Base-by-base conservation (phyloP, 208 protist species). In the Perkinsela sp. region DNA sequence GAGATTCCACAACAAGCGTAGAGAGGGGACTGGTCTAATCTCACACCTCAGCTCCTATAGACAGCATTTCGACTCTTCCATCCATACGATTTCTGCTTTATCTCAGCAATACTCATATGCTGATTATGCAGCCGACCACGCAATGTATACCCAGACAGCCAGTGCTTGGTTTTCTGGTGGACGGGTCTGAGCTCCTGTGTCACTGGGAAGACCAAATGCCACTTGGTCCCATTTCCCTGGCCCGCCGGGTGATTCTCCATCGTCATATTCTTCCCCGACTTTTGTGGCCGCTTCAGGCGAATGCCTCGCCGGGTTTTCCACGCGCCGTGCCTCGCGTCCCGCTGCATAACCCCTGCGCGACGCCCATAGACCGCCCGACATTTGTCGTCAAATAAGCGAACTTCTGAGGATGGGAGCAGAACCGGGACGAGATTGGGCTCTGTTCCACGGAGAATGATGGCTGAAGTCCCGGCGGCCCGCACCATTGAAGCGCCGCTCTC, bases 121-220 rank as follows among this genome's bases (percentile, higher is more conserved):
- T 79, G 75, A 73, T 87, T 87, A 75, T 92, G 90, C 74, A 90
- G 84, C 30, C 86, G 73, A 15, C 86, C 86, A 28, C 84, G 82
- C 6, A 92, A 75, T 66, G 89, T 88, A 75, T 92, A 92, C 28
- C 86, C 86, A 0, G 86, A 92, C 6, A 92, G 83, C 86, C 86
- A 92, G 70, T 89, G 90, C 78, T 92, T 92, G 30, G 84, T 82
- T 74, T 89, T 88, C 71, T 75, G 72, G 88, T 92, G 13, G 82
- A 76, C 28, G 83, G 86, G 70, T 92, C 83, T 32, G 88, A 78
- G 69, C 84, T 82, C 84, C 86, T 90, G 72, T 92, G 40, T 84
- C 1, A 92, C 79, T n/a, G 84, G 84, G n/a, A 88, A 80, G 6
- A 92, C 69, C 66, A 92, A 72, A 76, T 90, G 88, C 1, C 83